Base-by-base conservation (phyloP, 2,329 filamentous ascomycete species). In the Scytalidium sp. region DNA sequence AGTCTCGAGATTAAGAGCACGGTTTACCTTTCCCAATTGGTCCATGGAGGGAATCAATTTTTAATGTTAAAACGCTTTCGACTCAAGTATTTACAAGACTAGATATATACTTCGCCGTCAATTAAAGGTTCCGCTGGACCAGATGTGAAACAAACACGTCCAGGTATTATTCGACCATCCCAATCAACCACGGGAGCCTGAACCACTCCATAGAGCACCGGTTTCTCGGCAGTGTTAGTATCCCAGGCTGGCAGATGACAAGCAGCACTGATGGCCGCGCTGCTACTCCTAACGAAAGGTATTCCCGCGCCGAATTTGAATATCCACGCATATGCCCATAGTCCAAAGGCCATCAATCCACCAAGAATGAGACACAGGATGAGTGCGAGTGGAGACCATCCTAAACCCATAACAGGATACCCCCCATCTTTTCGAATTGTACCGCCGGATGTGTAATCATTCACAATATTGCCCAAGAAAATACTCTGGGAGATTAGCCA, bases 251-350 rank as follows among this genome's bases (percentile, higher is more conserved):
- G 43, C 19, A 15, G 23, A 45, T 45, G 43, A 36, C 22, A 45
- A 29, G 43, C 43, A 36, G 43, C 43, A 45, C 43, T 45, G 25
- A 45, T 45, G 20, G 43, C 43, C 5, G 39, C 19, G 21, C 43
- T 45, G 39, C 22, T 32, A 45, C 17, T 45, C 22, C 23, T 29
- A 19, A 21, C 43, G 13, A 45, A 27, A 3, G 43, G 43, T 19
- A 19, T 15, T 3, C 43, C 43, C 3, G 13, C 5, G 4, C 19
- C n/a, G 21, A 36, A 45, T 3, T 19, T 27, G n/a, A n/a, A n/a
- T n/a, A n/a, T n/a, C n/a, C n/a, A n/a, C n/a, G n/a, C n/a, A n/a
- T n/a, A n/a, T n/a, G n/a, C n/a, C n/a, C 22, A 8, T 29, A 19
- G 39, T 20, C 7, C 43, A 23, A 32, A 6, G 8, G 39, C 17